These are phyloP conservation scores for Podospora tetraspora DNA, from an alignment of 495 filamentous ascomycete genomes.

Conservation along the genomic window DNA sequence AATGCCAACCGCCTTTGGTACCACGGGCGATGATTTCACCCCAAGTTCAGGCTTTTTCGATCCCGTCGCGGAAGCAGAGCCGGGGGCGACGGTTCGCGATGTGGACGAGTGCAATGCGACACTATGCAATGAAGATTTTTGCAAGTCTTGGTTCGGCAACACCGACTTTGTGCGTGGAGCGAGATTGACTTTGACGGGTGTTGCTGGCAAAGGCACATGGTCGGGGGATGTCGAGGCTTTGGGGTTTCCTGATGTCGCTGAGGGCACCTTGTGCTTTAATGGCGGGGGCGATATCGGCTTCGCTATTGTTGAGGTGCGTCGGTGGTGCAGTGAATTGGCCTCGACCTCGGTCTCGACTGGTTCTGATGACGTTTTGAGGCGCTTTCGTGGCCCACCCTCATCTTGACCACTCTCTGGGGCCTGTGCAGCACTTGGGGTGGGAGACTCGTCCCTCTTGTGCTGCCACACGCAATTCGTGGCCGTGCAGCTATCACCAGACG, in stretches of 20 bases:
- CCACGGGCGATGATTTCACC: neutral
- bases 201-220: neutral
- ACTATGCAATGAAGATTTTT: neutral
- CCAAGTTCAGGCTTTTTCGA: neutral
- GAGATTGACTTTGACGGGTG: constrained; percentile 1
- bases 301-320: constrained; percentile 12
- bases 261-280: constrained; percentile 25
- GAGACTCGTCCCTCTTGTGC: constrained; percentile 29
- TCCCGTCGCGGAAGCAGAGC: neutral
- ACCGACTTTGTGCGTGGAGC: neutral
- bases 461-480: constrained; percentile 38
- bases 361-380: constrained; percentile 23
- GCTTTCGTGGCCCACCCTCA: constrained; percentile 27
- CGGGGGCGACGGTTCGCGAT: neutral
- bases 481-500: constrained; percentile 46
- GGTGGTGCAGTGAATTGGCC: neutral
- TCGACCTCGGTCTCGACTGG: neutral
- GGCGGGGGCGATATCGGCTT: constrained; percentile 32
- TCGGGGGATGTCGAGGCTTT: neutral
- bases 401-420: constrained; percentile 8
- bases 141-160: neutral
- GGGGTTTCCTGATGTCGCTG: neutral
- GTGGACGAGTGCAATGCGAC: neutral
- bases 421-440: neutral
- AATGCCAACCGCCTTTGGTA: neutral